A percentile compares a stretch with the other conserved stretches of the same genome.
Evolutionary conservation across 2,329 filamentous ascomycete genomes (phyloP).

Genomic region (Fusarium acutatum): DNA sequence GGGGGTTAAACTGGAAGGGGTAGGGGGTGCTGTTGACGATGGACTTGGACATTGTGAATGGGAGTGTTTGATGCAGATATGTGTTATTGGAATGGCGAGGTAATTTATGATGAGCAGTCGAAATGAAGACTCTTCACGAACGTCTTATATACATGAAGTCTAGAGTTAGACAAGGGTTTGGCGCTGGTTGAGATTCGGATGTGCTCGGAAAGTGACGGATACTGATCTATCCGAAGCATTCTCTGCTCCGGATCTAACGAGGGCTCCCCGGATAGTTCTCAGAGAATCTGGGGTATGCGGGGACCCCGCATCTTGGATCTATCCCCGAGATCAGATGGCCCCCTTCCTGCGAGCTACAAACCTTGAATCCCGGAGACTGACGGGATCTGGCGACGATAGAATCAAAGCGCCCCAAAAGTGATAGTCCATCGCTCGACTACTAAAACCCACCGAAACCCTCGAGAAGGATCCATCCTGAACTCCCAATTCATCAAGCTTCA

Average conservation of each 20-base stretch:
- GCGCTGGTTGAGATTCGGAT: not conserved
- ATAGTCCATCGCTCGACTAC: not conserved
- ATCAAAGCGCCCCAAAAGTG: not conserved
- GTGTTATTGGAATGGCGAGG: not conserved
- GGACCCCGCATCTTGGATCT: not conserved
- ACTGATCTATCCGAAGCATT: not conserved
- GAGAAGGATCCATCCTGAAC: not conserved
- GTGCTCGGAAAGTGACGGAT: not conserved
- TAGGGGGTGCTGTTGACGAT: slow-evolving; percentile 45
- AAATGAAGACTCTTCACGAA: rapidly evolving
- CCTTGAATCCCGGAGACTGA: not conserved
- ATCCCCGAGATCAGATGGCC: not conserved
- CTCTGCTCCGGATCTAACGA: not conserved
- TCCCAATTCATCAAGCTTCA: not conserved
- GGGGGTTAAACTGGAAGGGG: slow-evolving; percentile 44
- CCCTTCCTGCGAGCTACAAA: not conserved
- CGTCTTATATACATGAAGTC: not conserved
- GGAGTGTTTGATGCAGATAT: not conserved
- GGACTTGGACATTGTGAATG: slow-evolving; percentile 30
- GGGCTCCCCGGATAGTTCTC: not conserved
- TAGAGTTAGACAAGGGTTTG: rapidly evolving
- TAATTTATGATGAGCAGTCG: not conserved
- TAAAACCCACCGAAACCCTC: not conserved
- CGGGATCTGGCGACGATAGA: not conserved
- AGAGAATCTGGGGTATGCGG: not conserved